Conservation (phyloP, 495 filamentous ascomycete species). For the Elasticomyces elasticus region DNA sequence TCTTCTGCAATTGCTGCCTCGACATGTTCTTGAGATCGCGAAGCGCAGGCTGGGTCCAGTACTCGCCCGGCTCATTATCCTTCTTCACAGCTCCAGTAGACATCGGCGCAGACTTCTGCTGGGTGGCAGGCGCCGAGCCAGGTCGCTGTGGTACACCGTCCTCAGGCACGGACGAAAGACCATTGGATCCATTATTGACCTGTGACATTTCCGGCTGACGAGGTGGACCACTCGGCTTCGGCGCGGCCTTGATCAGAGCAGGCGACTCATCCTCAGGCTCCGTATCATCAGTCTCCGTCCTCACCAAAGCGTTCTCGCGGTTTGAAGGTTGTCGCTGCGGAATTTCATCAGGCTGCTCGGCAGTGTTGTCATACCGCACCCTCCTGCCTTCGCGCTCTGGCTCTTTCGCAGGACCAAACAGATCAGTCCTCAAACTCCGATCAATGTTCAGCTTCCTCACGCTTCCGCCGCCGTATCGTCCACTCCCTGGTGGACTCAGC, state of each 20-base stretch:
- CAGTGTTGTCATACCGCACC: slow-evolving; percentile 75
- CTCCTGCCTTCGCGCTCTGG: slow-evolving; percentile 47
- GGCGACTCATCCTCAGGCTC: slow-evolving; percentile 24
- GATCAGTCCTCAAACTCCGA: slow-evolving; percentile 65
- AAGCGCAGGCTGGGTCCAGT: slow-evolving; percentile 71
- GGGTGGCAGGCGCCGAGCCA: slow-evolving; percentile 22
- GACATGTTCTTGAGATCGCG: slow-evolving; percentile 66
- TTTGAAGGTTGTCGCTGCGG: neutral
- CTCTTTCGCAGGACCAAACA: slow-evolving; percentile 48
- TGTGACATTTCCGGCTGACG: slow-evolving; percentile 61
- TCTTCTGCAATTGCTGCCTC: slow-evolving; percentile 57
- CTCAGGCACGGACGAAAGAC: slow-evolving; percentile 69
- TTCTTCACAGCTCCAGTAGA: neutral
- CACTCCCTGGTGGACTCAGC: slow-evolving; percentile 57
- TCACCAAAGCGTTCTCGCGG: slow-evolving; percentile 8
- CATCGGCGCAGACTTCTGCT: slow-evolving; percentile 1
- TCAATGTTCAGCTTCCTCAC: slow-evolving; percentile 88
- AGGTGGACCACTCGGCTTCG: slow-evolving; percentile 36
- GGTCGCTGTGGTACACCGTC: slow-evolving; percentile 37
- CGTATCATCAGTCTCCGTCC: slow-evolving; percentile 12
- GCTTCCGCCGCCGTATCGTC: slow-evolving; percentile 52
- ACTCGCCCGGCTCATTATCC: slow-evolving; percentile 58
- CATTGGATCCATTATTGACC: slow-evolving; percentile 37
- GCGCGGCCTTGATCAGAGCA: slow-evolving; percentile 30
- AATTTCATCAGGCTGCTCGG: neutral